These are phyloP conservation scores for Zanthoxylum bungeanum DNA, from an alignment of 345 rosid genomes.

Conservation along the genomic window DNA sequence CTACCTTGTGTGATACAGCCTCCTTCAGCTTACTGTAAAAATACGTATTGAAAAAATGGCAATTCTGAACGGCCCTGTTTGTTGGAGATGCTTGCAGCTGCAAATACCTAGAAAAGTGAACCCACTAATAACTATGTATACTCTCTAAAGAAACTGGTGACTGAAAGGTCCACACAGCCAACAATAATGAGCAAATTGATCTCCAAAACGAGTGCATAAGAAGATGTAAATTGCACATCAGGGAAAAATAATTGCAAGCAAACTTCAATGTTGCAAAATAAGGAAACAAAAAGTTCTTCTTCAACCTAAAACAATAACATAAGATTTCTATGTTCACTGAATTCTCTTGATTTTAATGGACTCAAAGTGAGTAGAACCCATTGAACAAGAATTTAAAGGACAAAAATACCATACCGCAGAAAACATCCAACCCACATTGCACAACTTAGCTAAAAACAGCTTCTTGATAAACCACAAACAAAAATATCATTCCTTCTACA, in stretches of 20 bases:
- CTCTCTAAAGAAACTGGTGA: background rate
- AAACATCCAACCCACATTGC: background rate
- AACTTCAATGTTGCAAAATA: background rate
- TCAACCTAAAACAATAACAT: background rate
- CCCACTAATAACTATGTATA: slow-evolving; percentile 8
- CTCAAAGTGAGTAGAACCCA: background rate
- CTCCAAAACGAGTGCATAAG: background rate
- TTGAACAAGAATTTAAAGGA: background rate
- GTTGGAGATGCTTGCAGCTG: slow-evolving; percentile 50
- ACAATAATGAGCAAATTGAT: background rate
- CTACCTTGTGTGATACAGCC: slow-evolving; percentile 69
- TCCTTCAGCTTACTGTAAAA: slow-evolving; percentile 84
- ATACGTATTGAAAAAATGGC: slow-evolving; percentile 79
- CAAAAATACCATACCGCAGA: background rate
- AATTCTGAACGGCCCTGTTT: slow-evolving; percentile 44
- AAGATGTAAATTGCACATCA: background rate
- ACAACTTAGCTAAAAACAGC: background rate
- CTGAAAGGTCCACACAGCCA: background rate
- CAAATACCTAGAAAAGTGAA: slow-evolving; percentile 54
- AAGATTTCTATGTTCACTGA: background rate
- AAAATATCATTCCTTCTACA: background rate
- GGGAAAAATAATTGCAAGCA: slow-evolving; percentile 1
- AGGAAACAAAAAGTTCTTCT: background rate
- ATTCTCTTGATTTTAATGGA: background rate
- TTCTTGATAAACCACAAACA: background rate